Conservation (phyloP, 495 filamentous ascomycete genomes). For the Polyplosphaeria fusca region DNA sequence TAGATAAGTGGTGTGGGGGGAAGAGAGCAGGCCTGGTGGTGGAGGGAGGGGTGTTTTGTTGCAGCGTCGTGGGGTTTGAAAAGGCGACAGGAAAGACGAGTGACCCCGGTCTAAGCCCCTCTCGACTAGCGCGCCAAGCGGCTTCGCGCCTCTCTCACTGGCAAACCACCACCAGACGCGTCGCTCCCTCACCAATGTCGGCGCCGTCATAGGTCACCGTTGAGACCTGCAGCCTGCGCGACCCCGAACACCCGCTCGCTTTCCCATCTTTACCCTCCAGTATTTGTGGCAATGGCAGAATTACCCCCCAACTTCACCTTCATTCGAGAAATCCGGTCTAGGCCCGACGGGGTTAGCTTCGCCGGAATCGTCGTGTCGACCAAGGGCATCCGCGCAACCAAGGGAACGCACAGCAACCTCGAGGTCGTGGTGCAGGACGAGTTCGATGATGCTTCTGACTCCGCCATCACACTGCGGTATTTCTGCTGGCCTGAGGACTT, state of each 20-base stretch:
- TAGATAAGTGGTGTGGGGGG: background rate
- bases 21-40: no score
- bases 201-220: constrained; percentile 20
- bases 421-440: background rate
- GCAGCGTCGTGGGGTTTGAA: constrained; percentile 2
- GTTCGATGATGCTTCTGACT: background rate
- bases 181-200: no score
- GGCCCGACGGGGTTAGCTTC: background rate
- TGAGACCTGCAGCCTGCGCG: no score
- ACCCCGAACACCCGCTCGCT: no score
- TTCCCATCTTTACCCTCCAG: no score
- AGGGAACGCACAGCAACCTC: background rate
- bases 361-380: background rate
- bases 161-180: no score
- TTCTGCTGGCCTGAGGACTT: background rate
- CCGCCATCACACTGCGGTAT: background rate
- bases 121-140: no score
- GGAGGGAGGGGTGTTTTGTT: constrained; percentile 20
- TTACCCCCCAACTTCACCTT: background rate
- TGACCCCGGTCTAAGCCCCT: no score
- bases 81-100: no score
- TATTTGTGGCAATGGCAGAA: background rate
- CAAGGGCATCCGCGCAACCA: background rate
- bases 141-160: no score
- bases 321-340: background rate